Evolutionary conservation across 805 yeast genomes (phyloP), one percentile per base, ranked within the genome.

Genomic region (Lachancea cidri): DNA sequence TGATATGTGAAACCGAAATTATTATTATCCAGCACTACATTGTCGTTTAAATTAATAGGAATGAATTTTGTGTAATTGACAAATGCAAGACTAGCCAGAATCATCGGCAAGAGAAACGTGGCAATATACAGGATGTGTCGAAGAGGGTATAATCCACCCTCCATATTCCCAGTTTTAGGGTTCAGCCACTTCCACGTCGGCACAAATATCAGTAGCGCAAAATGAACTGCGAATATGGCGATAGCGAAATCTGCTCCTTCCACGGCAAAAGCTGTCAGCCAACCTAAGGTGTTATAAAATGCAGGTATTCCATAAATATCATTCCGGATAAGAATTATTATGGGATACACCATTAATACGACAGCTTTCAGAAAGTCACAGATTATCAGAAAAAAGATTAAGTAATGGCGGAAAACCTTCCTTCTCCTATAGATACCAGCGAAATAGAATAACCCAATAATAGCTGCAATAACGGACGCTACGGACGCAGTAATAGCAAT

Each of bases 181-280:
- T 58, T 59, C 35, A 62, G 60, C 50, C 73, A 68, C 43, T 68
- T 71, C 43, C 71, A 68, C 20, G 67, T 70, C 1, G 91, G 86
- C 44, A 69, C 67, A 60, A 86, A 84, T 4, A 88, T 82, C 22
- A 86, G 65, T 33, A 87, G 56, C 19, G 79, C 86, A 7, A 91
- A 83, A 62, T 88, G 96, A 13, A 87, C 63, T 1, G 96, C 95
- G 64, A 88, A 83, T 27, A 82, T 73, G 24, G 86, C 66, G 39
- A 87, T 88, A 14, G 93, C 88, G 27, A 86, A 56, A 62, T 88
- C 97, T 1, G 89, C 87, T 16, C 95, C 95, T 61, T 86, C 94
- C 11, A 84, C 82, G 17, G 86, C 73, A 30, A 80, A 71, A 3
- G 89, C 85, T 1, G 95, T 83, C 61, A 86, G 79, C 69, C 84